A percentile compares a stretch with the other conserved stretches of the same genome.
Evolutionary conservation across 208 protist genomes (phyloP).

Genomic region (Trypanosoma mega): DNA sequence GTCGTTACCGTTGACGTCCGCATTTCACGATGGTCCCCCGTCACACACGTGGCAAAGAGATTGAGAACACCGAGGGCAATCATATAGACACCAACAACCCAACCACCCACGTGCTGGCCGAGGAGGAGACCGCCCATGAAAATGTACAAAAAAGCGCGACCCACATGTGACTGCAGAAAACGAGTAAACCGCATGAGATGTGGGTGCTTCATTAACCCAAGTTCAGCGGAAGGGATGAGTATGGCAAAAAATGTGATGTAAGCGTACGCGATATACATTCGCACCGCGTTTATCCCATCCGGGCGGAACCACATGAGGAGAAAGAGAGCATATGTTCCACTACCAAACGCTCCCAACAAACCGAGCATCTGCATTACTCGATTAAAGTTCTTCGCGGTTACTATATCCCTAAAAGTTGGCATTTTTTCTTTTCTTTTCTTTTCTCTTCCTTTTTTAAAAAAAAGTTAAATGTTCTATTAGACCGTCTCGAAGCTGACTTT

Average conservation of each 20-base stretch:
- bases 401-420: conserved; percentile 4
- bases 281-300: conserved; percentile 19
- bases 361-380: conserved; percentile 35
- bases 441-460: too few relatives aligned
- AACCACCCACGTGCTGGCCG: conserved; percentile 43
- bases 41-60: conserved; percentile 33
- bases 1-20: neutral
- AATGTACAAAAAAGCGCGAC: conserved; percentile 66
- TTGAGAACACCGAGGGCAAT: conserved; percentile 57
- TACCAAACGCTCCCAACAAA: conserved; percentile 49
- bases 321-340: conserved; percentile 54
- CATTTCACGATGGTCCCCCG: neutral
- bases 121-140: conserved; percentile 75
- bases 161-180: conserved; percentile 53
- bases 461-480: too few relatives aligned
- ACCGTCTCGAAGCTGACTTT: too few relatives aligned
- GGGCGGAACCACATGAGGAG: conserved; percentile 38
- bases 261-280: conserved; percentile 40
- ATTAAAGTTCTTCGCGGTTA: neutral
- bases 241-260: conserved; percentile 59
- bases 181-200: conserved; percentile 40
- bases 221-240: conserved; percentile 57
- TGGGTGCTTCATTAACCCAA: conserved; percentile 47
- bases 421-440: conserved; percentile 5
- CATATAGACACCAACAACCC: conserved; percentile 58